phyloP scores from a whole-genome alignment of 2,329 filamentous ascomycete species.

The Epichloe sibirici region DNA sequence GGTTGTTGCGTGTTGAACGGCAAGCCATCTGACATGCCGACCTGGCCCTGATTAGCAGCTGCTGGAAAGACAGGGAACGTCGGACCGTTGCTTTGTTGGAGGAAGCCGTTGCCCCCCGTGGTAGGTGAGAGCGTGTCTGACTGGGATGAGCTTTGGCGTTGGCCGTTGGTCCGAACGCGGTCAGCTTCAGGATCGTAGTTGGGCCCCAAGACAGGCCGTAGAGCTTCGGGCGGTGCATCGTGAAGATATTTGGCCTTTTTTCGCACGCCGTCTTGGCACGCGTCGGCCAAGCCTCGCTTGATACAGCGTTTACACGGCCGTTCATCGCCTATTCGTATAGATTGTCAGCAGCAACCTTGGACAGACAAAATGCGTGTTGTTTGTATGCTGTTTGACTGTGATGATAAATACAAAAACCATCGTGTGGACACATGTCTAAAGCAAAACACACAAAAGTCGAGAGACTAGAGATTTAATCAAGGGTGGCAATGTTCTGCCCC shows the following conservation, averaged over 20 bases:
- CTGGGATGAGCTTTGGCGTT: conserved; percentile 35
- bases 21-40: conserved; percentile 36
- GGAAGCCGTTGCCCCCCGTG: conserved; percentile 33
- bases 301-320: conserved; percentile 88
- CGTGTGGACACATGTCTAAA: background rate
- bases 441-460: background rate
- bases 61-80: conserved; percentile 40
- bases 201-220: conserved; percentile 72
- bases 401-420: too few relatives aligned
- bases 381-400: too few relatives aligned
- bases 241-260: conserved; percentile 99
- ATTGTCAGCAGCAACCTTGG: conserved; percentile 17
- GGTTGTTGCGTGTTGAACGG: conserved; percentile 56
- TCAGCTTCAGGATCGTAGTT: conserved; percentile 50
- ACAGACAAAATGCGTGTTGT: background rate
- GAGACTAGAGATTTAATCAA: background rate
- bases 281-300: conserved; percentile 80
- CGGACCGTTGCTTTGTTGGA: conserved; percentile 31
- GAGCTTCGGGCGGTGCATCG: conserved; percentile 80
- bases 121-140: conserved; percentile 30
- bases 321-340: conserved; percentile 61
- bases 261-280: conserved; percentile 88
- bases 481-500: too few relatives aligned
- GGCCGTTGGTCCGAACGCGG: conserved; percentile 32
- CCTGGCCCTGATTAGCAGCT: conserved; percentile 30